These are phyloP conservation scores for Coniochaeta pulveracea DNA, from an alignment of 2,329 filamentous ascomycete genomes.

Conservation along the genomic window DNA sequence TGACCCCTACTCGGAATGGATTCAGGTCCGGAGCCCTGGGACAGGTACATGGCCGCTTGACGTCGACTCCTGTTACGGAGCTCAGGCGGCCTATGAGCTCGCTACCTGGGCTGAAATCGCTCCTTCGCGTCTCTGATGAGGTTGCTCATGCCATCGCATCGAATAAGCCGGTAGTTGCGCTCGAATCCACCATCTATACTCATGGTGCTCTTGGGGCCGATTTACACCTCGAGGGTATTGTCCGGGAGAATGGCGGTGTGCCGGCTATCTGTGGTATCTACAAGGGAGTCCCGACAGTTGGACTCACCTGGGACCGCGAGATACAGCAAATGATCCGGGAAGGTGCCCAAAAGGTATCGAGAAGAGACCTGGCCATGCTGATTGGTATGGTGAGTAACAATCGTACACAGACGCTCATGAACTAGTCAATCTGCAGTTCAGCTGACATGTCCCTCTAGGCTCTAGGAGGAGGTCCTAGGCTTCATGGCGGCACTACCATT, in stretches of 20 bases:
- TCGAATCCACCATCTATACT: slow-evolving; percentile 96
- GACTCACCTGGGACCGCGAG: slow-evolving; percentile 60
- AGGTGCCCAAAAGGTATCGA: slow-evolving; percentile 70
- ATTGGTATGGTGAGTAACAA: slow-evolving; percentile 55
- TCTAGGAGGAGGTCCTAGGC: slow-evolving; percentile 28
- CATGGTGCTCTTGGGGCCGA: slow-evolving; percentile 75
- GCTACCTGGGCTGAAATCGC: slow-evolving; percentile 20
- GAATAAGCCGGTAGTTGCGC: slow-evolving; percentile 74
- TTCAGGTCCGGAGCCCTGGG: too few relatives aligned
- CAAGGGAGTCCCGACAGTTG: slow-evolving; percentile 72
- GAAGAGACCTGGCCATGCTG: slow-evolving; percentile 75
- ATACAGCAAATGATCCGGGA: slow-evolving; percentile 62
- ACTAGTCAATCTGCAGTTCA: not conserved
- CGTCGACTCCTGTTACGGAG: too few relatives aligned
- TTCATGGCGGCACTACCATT: slow-evolving; percentile 88
- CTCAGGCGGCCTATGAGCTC: slow-evolving; percentile 8
- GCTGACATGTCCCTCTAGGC: not conserved
- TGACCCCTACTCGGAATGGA: too few relatives aligned
- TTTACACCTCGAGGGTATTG: slow-evolving; percentile 64
- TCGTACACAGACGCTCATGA: too few relatives aligned
- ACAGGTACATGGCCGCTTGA: too few relatives aligned
- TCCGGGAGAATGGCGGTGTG: slow-evolving; percentile 69
- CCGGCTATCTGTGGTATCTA: slow-evolving; percentile 88
- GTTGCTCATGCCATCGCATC: slow-evolving; percentile 64
- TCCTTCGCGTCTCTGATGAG: slow-evolving; percentile 71